Base-by-base conservation (phyloP, 306 rosid species). In the Vachellia pachyceras region DNA sequence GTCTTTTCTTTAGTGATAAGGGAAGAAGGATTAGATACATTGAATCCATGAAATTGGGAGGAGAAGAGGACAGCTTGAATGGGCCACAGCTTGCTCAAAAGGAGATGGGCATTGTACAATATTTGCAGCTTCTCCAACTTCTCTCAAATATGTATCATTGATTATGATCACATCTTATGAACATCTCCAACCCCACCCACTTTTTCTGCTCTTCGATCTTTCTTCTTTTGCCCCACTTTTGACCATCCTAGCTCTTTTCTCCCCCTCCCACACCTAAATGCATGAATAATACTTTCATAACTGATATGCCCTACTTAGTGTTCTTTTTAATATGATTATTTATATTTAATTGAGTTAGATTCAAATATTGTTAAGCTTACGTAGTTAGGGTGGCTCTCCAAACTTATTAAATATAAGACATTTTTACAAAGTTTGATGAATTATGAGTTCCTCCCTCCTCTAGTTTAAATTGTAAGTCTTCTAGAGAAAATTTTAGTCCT, bases 41-140 rank as follows among this genome's bases (percentile, higher is more conserved):
- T 90, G 97, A 78, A 92, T 86, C 90, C 89, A 87, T 90, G 81
- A 77, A 84, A 73, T 69, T 90, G 76, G 87, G 85, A 80, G 83
- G 72, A 84, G 82, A 89, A 73, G 80, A 70, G 15, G 87, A 90
- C 97, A 91, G 82, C 83, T 81, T 83, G 71, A 86, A 88, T 90
- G 92, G 93, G 86, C 92, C 95, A 92, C 8, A 76, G 76, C 78
- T 57, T 84, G 87, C 80, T 83, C 78, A 45, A 82, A 82, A 80
- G 88, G 84, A 82, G 69, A 89, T 85, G 93, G 93, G 88, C 84
- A 79, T 79, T 74, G 33, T 29, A 29, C 33, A 29, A 29, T 29
- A 29, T 29, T 29, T 29, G 90, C 88, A 88, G 90, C 85, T 77
- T 87, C 92, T 92, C 87, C 86, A 82, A 82, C 87, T 83, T 63